Base-by-base conservation (phyloP, 441 rosid species). In the Gossypium laxum region DNA sequence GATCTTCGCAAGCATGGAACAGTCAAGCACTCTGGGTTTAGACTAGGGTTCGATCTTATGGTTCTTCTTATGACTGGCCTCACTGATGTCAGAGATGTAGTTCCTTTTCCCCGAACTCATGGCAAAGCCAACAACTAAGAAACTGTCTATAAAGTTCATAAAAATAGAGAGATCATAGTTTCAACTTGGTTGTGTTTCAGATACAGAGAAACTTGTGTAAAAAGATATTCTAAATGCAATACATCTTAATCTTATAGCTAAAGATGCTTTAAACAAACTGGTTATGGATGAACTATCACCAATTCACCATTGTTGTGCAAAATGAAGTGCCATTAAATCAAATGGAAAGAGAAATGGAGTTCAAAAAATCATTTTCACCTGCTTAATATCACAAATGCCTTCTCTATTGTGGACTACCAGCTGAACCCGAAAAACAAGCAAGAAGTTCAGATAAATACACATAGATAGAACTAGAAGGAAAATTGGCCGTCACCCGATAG, bases 1-100 rank as follows among this genome's bases (percentile, higher is more conserved):
- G 98, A 91, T 80, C 83, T 94, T 65, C 84, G 90, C 68, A 81
- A 87, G 83, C 87, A 93, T 19, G 97, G 98, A 71, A 83, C 96
- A 10, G 92, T 85, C 60, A 81, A 82, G 74, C 91, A 86, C 73
- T 87, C 96, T 0, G 96, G 96, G 63, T 87, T 91, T 83, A 87
- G 91, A 74, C 51, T 90, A 60, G 78, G 73, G 43, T 85, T 91
- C 71, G 98, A 93, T 68, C 80, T 83, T 17, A 85, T 90, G 93
- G 85, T 90, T 76, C 86, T 90, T 69, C 86, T 84, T 58, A 76
- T 76, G 4, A 90, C 93, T n/a, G 96, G 96, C 8, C 89, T 93
- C 61, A 52, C 83, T 5, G 96, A 93, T 78, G 87, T 93, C 54
- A 89, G 84, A 83, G 98, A 91, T 51, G 88, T 70, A 1, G 78